A percentile compares a stretch with the other conserved stretches of the same genome.
Conservation (phyloP, 352 stramenopile genomes). For the Pythium phragmitis region DNA sequence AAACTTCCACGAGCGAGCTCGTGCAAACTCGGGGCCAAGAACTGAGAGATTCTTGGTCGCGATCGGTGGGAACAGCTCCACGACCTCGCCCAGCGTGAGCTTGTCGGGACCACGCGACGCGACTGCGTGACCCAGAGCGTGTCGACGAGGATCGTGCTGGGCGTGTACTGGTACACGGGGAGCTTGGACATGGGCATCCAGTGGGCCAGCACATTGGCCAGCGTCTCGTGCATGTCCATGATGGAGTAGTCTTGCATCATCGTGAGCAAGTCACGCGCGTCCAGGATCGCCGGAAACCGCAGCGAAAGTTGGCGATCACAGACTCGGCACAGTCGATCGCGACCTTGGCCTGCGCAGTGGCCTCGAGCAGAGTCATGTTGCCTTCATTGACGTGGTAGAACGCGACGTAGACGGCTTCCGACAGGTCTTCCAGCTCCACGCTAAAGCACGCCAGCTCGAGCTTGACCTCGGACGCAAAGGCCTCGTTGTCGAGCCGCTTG, state of each 20-base stretch:
- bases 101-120: constrained; percentile 22
- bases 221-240: background rate
- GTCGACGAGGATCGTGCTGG: constrained; percentile 1
- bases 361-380: constrained; percentile 3
- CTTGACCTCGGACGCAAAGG: background rate
- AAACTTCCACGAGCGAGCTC: constrained; percentile 1
- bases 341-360: background rate
- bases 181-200: background rate
- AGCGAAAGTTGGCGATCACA: constrained; percentile 1
- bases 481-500: constrained; percentile 3
- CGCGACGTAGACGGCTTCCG: background rate
- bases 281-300: background rate
- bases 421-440: constrained; percentile 3
- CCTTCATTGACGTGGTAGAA: background rate
- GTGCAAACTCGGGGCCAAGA: background rate
- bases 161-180: constrained; percentile 4
- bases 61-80: constrained; percentile 9
- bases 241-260: constrained; percentile 1
- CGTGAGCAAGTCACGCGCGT: background rate
- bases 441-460: constrained; percentile 6
- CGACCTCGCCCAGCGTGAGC: background rate
- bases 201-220: background rate
- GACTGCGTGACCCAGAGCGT: background rate
- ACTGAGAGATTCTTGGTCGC: background rate
- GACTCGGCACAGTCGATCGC: constrained; percentile 5